phyloP scores from a whole-genome alignment of 2,329 filamentous ascomycete species.

The Aspergillus puulaauensis region DNA sequence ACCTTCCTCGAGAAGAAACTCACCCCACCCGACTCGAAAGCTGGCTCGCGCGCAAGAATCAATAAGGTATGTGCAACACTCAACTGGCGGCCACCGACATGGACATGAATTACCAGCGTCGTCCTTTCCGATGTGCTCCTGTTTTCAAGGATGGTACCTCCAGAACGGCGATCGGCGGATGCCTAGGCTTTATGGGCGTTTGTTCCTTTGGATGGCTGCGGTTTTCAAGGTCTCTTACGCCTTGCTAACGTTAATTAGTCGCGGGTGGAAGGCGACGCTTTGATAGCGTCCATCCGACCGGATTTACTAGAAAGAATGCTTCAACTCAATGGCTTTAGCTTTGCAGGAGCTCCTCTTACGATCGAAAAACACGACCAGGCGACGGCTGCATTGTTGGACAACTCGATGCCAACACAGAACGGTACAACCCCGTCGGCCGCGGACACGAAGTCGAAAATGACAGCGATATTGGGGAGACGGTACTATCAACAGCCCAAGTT shows the following conservation, averaged over 20 bases:
- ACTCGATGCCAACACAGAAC: conserved; percentile 26
- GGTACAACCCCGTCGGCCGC: conserved; percentile 48
- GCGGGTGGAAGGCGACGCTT: conserved; percentile 65
- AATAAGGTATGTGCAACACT: conserved; percentile 71
- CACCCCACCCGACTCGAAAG: conserved; percentile 50
- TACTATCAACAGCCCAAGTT: conserved; percentile 73
- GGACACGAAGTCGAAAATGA: conserved; percentile 68
- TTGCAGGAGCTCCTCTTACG: conserved; percentile 63
- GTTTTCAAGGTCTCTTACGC: conserved; percentile 47
- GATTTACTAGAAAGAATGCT: conserved; percentile 64
- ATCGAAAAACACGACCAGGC: conserved; percentile 50
- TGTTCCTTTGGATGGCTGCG: conserved; percentile 39
- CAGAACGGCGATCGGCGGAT: conserved; percentile 43
- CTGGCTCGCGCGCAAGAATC: conserved; percentile 60
- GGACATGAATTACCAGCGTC: conserved; percentile 36
- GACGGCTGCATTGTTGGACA: conserved; percentile 21
- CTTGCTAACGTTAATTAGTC: conserved; percentile 72
- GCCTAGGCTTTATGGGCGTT: conserved; percentile 29
- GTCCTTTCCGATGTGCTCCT: conserved; percentile 39
- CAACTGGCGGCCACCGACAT: conserved; percentile 43
- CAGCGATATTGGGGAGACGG: conserved; percentile 68
- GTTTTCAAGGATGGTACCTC: conserved; percentile 43
- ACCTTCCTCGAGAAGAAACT: conserved; percentile 72
- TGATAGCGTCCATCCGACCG: conserved; percentile 66
- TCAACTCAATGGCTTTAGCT: conserved; percentile 67